Percentiles rank a stretch among this genome's conserved stretches.
Evolutionary conservation across 768 basidiomycete genomes (phyloP).

Genomic region (Leccinum uliginosum): DNA sequence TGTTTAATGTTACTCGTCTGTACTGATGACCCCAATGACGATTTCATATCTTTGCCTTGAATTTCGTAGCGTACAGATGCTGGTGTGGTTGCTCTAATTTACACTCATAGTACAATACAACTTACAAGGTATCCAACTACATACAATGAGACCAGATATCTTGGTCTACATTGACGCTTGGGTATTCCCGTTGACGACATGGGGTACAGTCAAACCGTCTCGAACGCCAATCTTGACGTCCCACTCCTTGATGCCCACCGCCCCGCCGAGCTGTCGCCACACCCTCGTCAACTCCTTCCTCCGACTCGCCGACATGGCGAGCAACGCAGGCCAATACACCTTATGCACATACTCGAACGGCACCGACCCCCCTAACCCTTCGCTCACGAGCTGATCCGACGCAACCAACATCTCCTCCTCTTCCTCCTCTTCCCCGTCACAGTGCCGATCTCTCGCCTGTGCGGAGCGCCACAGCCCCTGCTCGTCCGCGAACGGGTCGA

Average conservation of each 20-base stretch:
- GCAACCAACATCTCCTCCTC: constrained; percentile 45
- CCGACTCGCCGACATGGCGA: constrained; percentile 50
- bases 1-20: constrained; percentile 17
- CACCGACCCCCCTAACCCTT: constrained; percentile 64
- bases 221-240: constrained; percentile 53
- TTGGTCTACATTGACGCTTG: not conserved
- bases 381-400: constrained; percentile 62
- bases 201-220: constrained; percentile 6
- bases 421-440: not conserved
- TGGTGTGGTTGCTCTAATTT: not conserved
- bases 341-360: constrained; percentile 72
- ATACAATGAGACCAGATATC: too few relatives aligned
- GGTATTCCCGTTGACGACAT: not conserved
- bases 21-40: constrained; percentile 26
- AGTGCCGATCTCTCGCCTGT: constrained; percentile 18
- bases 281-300: constrained; percentile 46
- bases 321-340: constrained; percentile 68
- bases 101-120: not conserved
- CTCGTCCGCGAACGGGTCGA: constrained; percentile 49
- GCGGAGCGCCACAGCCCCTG: constrained; percentile 25
- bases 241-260: constrained; percentile 73
- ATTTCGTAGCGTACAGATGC: not conserved
- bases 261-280: constrained; percentile 69
- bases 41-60: constrained; percentile 4
- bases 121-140: not conserved